These are phyloP conservation scores for Penicillium soppii DNA, from an alignment of 495 filamentous ascomycete species.

Conservation along the genomic window DNA sequence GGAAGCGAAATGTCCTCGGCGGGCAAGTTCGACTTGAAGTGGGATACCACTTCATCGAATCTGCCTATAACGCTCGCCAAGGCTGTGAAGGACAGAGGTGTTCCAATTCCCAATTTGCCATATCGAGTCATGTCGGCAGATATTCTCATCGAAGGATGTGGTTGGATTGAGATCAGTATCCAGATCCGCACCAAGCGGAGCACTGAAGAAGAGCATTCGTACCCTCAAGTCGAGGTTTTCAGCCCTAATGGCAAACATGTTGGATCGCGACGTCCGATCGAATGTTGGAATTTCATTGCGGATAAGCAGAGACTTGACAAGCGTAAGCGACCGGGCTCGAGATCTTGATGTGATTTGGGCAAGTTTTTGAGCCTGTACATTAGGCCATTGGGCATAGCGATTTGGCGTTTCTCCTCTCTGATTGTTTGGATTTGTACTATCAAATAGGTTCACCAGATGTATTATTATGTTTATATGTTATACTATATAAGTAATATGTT, in stretches of 20 bases:
- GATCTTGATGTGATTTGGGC: constrained; percentile 9
- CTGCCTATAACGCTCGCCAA: constrained; percentile 38
- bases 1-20: constrained; percentile 60
- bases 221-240: constrained; percentile 79
- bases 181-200: constrained; percentile 64
- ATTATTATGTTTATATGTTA: too few relatives aligned
- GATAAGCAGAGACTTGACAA: constrained; percentile 36
- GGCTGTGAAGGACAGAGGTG: constrained; percentile 31
- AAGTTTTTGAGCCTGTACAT: neutral
- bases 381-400: constrained; percentile 6
- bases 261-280: constrained; percentile 66
- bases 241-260: constrained; percentile 80
- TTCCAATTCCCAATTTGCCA: constrained; percentile 52
- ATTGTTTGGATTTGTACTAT: neutral
- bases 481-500: too few relatives aligned
- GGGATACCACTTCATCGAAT: constrained; percentile 72
- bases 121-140: constrained; percentile 78
- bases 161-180: constrained; percentile 87
- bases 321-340: constrained; percentile 26
- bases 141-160: constrained; percentile 84
- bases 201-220: constrained; percentile 27
- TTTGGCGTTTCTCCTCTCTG: constrained; percentile 7
- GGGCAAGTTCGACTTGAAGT: constrained; percentile 69
- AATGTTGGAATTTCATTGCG: constrained; percentile 58
- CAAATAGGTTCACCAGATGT: neutral